Base-by-base conservation (phyloP, 768 basidiomycete species). In the Tricholoma terreum region DNA sequence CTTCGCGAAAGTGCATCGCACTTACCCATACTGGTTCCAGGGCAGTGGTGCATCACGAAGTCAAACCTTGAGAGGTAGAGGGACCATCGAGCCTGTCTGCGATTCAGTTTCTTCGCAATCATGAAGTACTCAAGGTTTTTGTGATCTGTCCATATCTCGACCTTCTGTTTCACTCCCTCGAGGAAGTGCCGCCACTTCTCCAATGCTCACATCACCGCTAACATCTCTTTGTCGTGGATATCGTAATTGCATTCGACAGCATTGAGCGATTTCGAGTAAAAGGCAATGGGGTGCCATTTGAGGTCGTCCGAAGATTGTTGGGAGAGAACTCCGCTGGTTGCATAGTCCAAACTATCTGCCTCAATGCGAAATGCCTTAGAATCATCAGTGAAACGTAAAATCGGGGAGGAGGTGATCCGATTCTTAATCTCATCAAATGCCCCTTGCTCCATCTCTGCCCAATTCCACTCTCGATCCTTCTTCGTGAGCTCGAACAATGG, bases 151-250 rank as follows among this genome's bases (percentile, higher is more conserved):
- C 66, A 57, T 34, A 79, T 61, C 46, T 68, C 62, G n/a, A 77
- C 54, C 10, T 56, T 51, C 6, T 64, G 48, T 14, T 38, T 22
- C 0, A 63, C 50, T 4, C 71, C 67, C 6, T 66, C 50, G 4
- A 69, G 52, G 38, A 62, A 57, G 50, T 71, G 69, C 19, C 63
- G 22, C 70, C 67, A 70, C 31, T 67, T 56, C 0, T 61, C 19
- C 0, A 80, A 58, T 0, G 71, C 64, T 11, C 64, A 31, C 5
- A 82, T 66, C 43, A 83, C 73, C 1, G 77, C 77, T 0, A 83
- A 68, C 12, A 83, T 61, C 61, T 83, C 82, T 59, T 79, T 77
- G 57, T 85, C 75, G 56, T 81, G 72, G 17, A 79, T 74, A 12
- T 79, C 67, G 58, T 84, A 83, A 62, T 83, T 84, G 1, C 64